Evolutionary conservation across 352 stramenopile genomes (phyloP), one percentile per base, ranked within the genome.

Genomic region (Globisporangium echinulatum): DNA sequence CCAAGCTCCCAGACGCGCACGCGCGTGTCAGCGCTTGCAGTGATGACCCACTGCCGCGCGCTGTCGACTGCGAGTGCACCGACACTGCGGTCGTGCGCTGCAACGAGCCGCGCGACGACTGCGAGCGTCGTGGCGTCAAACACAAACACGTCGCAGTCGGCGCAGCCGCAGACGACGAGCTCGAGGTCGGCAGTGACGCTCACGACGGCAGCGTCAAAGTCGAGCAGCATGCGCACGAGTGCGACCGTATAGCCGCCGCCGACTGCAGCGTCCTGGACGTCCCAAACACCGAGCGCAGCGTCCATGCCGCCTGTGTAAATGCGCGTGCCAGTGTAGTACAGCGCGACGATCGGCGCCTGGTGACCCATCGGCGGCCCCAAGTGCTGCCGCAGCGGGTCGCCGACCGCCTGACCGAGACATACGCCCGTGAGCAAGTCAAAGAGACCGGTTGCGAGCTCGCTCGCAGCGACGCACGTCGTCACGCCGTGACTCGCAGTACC

Each of bases 251-350:
- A 83, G 38, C 69, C 79, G 0, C 82, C 82, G n/a, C 76, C 69
- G 17, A 86, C 77, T 5, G 25, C 65, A 36, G 79, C 77, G 36
- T 82, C 79, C 15, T 71, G 65, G 5, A 92, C 69, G 33, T 87
- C 66, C 82, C 84, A 94, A 17, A 90, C 70, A 7, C 81, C 75
- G 37, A 94, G 58, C 1, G 71, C 75, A 33, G 75, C 71, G 47
- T 91, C 82, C 47, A 84, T 78, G 3, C 74, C 79, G 4, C 84
- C 84, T 7, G 84, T 90, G 59, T 92, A 92, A 37, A 94, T 75
- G 4, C 75, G 71, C 8, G 71, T 66, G 19, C 72, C 73, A 49
- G 82, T 63, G 58, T 85, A 88, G 38, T 77, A 87, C 1, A 92
- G 52, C 39, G 74, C 80, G 5, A 89, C 64, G 51, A 94, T 92